Percentiles rank a stretch among this genome's conserved stretches.
phyloP scores from a whole-genome alignment of 305 asterid species.

The Ilex paraguariensis region DNA sequence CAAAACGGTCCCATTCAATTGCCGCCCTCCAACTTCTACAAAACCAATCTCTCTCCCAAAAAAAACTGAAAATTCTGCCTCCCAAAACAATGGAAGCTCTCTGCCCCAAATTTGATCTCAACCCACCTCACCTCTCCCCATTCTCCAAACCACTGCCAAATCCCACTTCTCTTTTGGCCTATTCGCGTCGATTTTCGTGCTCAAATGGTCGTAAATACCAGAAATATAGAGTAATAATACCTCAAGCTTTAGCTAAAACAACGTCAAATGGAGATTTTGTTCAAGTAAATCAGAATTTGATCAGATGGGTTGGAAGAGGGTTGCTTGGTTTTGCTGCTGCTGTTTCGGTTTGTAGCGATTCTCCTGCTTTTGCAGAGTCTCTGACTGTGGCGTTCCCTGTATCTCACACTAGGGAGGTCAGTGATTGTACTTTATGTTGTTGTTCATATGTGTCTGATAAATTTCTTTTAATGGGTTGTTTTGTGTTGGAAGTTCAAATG shows the following conservation, averaged over 20 bases:
- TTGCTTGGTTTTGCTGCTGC: slow-evolving; percentile 74
- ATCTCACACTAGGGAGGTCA: slow-evolving; percentile 84
- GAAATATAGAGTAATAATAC: slow-evolving; percentile 18
- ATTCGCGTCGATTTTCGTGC: slow-evolving; percentile 24
- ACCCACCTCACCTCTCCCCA: slow-evolving; percentile 24
- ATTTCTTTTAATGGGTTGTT: background rate
- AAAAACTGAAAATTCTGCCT: background rate
- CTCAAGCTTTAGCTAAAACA: slow-evolving; percentile 21
- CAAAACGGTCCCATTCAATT: background rate
- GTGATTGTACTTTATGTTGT: background rate
- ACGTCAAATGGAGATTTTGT: slow-evolving; percentile 9
- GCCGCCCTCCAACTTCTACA: background rate
- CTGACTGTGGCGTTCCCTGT: slow-evolving; percentile 87
- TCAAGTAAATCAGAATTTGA: slow-evolving; percentile 32
- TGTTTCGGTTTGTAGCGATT: slow-evolving; percentile 37
- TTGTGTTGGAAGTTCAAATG: background rate
- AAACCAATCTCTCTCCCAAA: background rate
- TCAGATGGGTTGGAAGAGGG: slow-evolving; percentile 51
- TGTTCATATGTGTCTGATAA: background rate
- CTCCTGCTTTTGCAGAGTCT: slow-evolving; percentile 72
- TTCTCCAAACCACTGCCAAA: slow-evolving; percentile 32
- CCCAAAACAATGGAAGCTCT: slow-evolving; percentile 51
- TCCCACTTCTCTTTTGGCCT: slow-evolving; percentile 35
- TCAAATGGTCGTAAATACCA: slow-evolving; percentile 15
- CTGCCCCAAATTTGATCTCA: slow-evolving; percentile 39